Evolutionary conservation across 352 stramenopile genomes (phyloP).

Genomic region (Pythium aphanidermatum): DNA sequence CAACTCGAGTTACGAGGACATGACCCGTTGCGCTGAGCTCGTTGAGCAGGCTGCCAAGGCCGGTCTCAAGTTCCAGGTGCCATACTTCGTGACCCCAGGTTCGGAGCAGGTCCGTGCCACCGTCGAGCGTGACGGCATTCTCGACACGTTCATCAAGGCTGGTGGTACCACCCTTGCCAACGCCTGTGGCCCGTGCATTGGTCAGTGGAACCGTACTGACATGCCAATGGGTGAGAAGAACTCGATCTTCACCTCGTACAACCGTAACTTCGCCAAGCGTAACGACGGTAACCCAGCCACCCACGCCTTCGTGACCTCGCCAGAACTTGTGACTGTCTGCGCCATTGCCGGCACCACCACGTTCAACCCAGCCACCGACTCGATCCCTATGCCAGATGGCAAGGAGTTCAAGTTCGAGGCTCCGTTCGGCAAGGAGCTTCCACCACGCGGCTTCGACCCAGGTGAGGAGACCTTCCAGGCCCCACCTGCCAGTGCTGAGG

Average conservation of each 20-base stretch:
- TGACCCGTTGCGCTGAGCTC: conserved; percentile 88
- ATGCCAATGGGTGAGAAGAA: conserved; percentile 87
- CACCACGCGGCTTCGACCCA: conserved; percentile 84
- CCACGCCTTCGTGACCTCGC: conserved; percentile 91
- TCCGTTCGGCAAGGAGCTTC: conserved; percentile 89
- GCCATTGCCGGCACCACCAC: conserved; percentile 85
- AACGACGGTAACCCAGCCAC: conserved; percentile 92
- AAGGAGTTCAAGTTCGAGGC: conserved; percentile 89
- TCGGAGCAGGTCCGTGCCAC: conserved; percentile 92
- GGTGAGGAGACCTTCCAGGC: conserved; percentile 93
- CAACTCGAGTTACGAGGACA: conserved; percentile 94
- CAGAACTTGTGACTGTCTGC: conserved; percentile 89
- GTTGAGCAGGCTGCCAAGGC: conserved; percentile 76
- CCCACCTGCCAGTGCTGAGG: conserved; percentile 48
- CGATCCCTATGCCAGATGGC: conserved; percentile 79
- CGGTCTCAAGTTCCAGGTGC: conserved; percentile 89
- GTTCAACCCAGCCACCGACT: conserved; percentile 90
- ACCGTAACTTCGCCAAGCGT: conserved; percentile 94
- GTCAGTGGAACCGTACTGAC: conserved; percentile 91
- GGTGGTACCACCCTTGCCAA: conserved; percentile 89
- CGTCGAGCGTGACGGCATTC: conserved; percentile 88
- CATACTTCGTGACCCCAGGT: conserved; percentile 90
- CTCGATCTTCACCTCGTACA: conserved; percentile 94
- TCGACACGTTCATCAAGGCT: conserved; percentile 86
- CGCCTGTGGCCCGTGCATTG: conserved; percentile 92